Conservation (phyloP, 306 rosid species). For the barrel medic (Medicago truncatula) region DNA sequence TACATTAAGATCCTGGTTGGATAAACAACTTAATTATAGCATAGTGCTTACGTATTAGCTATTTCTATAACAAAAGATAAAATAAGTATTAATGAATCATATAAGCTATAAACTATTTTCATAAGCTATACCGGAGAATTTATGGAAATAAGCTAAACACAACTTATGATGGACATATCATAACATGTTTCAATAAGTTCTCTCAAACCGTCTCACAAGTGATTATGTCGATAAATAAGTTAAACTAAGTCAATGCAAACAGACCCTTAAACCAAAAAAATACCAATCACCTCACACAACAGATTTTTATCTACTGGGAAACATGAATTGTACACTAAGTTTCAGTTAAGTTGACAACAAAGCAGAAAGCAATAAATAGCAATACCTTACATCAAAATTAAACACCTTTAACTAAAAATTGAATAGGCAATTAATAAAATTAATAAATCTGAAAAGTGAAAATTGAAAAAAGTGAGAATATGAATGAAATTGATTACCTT, state of each 20-base stretch:
- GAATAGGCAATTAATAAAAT: slow-evolving; percentile 33
- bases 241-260: background rate
- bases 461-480: slow-evolving; percentile 4
- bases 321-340: background rate
- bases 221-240: background rate
- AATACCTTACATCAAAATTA: background rate
- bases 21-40: background rate
- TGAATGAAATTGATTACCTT: slow-evolving; percentile 55
- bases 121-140: background rate
- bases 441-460: slow-evolving; percentile 16
- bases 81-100: background rate
- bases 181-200: background rate
- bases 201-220: background rate
- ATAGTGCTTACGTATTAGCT: background rate
- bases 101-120: too few relatives aligned
- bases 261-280: background rate
- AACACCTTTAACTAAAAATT: slow-evolving; percentile 13
- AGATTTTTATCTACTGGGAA: too few relatives aligned
- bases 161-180: background rate
- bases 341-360: slow-evolving; percentile 12
- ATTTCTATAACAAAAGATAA: background rate
- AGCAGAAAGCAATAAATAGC: too few relatives aligned
- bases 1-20: background rate
- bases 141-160: background rate
- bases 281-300: background rate